phyloP scores from a whole-genome alignment of 164 flowering plant species.

The Macadamia integrifolia region DNA sequence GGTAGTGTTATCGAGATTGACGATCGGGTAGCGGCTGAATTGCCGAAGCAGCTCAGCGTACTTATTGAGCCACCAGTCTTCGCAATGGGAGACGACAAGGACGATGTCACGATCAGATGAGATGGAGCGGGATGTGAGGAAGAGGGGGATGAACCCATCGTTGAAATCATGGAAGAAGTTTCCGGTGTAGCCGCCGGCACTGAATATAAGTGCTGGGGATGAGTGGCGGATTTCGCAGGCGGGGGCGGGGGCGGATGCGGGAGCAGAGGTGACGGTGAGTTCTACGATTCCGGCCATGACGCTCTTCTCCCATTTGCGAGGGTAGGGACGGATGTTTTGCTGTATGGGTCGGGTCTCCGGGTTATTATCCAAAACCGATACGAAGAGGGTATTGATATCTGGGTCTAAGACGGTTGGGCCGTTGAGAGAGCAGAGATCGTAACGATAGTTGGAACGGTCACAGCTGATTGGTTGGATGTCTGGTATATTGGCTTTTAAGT shows the following conservation, averaged over 20 bases:
- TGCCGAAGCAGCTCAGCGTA: slow-evolving; percentile 31
- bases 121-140: slow-evolving; percentile 32
- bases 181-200: slow-evolving; percentile 40
- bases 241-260: slow-evolving; percentile 2
- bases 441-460: slow-evolving; percentile 27
- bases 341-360: not conserved
- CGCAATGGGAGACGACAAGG: slow-evolving; percentile 28
- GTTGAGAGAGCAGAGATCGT: slow-evolving; percentile 44
- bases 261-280: slow-evolving; percentile 26
- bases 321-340: slow-evolving; percentile 41
- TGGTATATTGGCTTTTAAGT: not conserved
- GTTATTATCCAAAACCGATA: not conserved
- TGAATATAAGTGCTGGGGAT: slow-evolving; percentile 35
- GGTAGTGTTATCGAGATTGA: slow-evolving; percentile 31
- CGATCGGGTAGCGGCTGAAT: slow-evolving; percentile 32
- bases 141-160: slow-evolving; percentile 40
- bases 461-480: slow-evolving; percentile 20
- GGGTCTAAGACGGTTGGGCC: slow-evolving; percentile 30
- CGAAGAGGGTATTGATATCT: slow-evolving; percentile 16
- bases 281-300: slow-evolving; percentile 35
- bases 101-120: slow-evolving; percentile 17
- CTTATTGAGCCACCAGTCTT: slow-evolving; percentile 47
- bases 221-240: slow-evolving; percentile 27
- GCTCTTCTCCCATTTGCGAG: slow-evolving; percentile 42
- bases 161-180: slow-evolving; percentile 42